A percentile compares a stretch with the other conserved stretches of the same genome.
Evolutionary conservation across 2,329 filamentous ascomycete genomes (phyloP).

Genomic region (Botrytis sinoallii): DNA sequence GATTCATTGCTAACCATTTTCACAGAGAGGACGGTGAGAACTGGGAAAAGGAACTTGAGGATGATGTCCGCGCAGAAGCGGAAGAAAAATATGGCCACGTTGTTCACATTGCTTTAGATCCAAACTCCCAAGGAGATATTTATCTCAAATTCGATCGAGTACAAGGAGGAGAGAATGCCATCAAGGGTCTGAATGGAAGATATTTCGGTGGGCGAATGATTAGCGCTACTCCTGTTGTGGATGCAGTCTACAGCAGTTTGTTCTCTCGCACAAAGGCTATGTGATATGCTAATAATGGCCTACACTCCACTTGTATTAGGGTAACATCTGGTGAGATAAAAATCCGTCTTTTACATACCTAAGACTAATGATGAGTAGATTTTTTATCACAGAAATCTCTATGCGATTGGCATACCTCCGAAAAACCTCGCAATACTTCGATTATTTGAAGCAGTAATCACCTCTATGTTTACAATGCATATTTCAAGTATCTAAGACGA

Average conservation of each 20-base stretch:
- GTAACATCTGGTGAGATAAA: slow-evolving; percentile 30
- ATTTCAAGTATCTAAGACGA: slow-evolving; percentile 10
- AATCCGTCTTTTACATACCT: neutral
- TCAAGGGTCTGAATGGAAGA: slow-evolving; percentile 94
- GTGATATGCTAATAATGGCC: slow-evolving; percentile 47
- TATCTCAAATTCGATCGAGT: slow-evolving; percentile 98
- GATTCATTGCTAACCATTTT: slow-evolving; percentile 37
- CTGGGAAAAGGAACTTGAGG: slow-evolving; percentile 92
- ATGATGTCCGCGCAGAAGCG: slow-evolving; percentile 89
- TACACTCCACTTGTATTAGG: slow-evolving; percentile 30
- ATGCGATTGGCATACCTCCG: slow-evolving; percentile 12
- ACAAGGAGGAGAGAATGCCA: slow-evolving; percentile 92
- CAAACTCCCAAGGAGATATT: slow-evolving; percentile 91
- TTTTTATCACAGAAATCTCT: slow-evolving; percentile 20
- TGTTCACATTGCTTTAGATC: slow-evolving; percentile 93
- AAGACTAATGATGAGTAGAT: slow-evolving; percentile 15
- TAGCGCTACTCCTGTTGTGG: slow-evolving; percentile 91
- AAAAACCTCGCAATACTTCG: neutral
- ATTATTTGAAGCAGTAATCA: neutral
- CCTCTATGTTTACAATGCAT: neutral
- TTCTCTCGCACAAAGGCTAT: slow-evolving; percentile 84
- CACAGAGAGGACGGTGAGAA: slow-evolving; percentile 76
- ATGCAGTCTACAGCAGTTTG: slow-evolving; percentile 97
- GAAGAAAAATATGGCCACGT: slow-evolving; percentile 95
- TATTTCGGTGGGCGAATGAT: slow-evolving; percentile 94